These are phyloP conservation scores for Clavariopsis aquatica DNA, from an alignment of 495 filamentous ascomycete species.

Conservation along the genomic window DNA sequence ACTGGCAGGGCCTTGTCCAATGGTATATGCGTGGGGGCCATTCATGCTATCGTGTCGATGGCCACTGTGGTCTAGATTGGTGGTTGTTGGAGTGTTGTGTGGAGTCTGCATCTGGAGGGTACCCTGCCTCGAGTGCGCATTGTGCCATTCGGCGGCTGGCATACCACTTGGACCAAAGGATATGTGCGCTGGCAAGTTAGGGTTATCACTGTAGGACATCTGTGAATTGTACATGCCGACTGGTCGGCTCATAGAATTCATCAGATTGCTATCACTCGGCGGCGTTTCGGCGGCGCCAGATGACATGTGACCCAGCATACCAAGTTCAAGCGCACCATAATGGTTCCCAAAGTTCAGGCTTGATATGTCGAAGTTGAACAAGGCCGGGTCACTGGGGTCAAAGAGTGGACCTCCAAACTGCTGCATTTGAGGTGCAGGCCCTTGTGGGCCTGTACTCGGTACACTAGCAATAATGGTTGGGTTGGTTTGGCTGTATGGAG, in stretches of 20 bases:
- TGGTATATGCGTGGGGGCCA: conserved; percentile 68
- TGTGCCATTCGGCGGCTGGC: conserved; percentile 35
- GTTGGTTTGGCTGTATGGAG: conserved; percentile 37
- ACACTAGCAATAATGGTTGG: conserved; percentile 47
- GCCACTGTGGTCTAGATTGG: conserved; percentile 10
- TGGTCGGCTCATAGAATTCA: conserved; percentile 34
- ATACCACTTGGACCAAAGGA: conserved; percentile 32
- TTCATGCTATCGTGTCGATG: conserved; percentile 37
- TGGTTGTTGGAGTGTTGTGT: conserved; percentile 33
- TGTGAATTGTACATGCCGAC: conserved; percentile 30
- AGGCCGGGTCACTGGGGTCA: conserved; percentile 83
- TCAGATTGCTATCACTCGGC: conserved; percentile 57
- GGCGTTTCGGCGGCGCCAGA: conserved; percentile 79
- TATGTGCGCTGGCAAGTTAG: conserved; percentile 3
- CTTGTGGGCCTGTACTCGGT: conserved; percentile 44
- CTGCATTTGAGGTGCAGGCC: conserved; percentile 41
- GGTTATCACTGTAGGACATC: conserved; percentile 16
- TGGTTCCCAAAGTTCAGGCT: conserved; percentile 94
- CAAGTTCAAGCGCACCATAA: conserved; percentile 90
- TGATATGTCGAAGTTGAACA: conserved; percentile 92
- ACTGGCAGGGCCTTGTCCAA: conserved; percentile 63
- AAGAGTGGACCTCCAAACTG: conserved; percentile 56
- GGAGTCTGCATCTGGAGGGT: conserved; percentile 38
- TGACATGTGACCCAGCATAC: conserved; percentile 92
- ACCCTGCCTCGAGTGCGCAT: conserved; percentile 31